Conservation (phyloP, 2,329 filamentous ascomycete genomes). For the Rasamsonia emersonii region DNA sequence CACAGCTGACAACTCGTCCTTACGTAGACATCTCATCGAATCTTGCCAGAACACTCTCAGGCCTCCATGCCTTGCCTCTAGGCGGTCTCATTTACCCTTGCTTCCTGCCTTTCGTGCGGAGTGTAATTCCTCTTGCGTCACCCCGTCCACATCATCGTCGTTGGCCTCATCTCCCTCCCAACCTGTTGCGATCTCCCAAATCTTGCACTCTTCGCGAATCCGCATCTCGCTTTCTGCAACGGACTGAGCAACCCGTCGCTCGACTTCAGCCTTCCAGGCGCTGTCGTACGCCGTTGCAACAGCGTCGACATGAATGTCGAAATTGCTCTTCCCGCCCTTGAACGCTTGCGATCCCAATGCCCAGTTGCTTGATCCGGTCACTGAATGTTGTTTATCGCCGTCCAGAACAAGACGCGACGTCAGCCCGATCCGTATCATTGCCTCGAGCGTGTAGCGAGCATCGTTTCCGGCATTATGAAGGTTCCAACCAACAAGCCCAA, state of each 20-base stretch:
- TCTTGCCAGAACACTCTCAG: no score
- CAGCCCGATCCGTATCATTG: slow-evolving; percentile 57
- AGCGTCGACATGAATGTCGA: not conserved
- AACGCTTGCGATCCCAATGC: not conserved
- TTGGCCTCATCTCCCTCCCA: slow-evolving; percentile 9
- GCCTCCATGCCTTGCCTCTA: no score
- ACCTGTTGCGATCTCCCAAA: slow-evolving; percentile 15
- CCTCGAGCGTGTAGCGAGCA: slow-evolving; percentile 68
- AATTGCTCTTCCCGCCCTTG: not conserved
- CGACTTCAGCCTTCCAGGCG: slow-evolving; percentile 14
- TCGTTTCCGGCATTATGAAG: slow-evolving; percentile 89
- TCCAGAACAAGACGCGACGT: slow-evolving; percentile 18
- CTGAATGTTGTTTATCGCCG: not conserved
- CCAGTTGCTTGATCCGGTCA: slow-evolving; percentile 4
- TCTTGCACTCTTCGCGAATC: slow-evolving; percentile 15
- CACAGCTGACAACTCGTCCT: no score
- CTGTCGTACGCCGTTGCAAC: slow-evolving; percentile 5
- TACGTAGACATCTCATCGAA: no score
- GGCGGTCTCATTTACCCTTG: not conserved
- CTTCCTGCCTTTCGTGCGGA: not conserved
- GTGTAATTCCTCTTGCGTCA: slow-evolving; percentile 6
- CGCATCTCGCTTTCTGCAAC: slow-evolving; percentile 10
- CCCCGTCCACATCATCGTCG: slow-evolving; percentile 16
- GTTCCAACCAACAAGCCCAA: slow-evolving; percentile 55
- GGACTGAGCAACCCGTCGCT: slow-evolving; percentile 11